Evolutionary conservation across 2,329 filamentous ascomycete genomes (phyloP).

Genomic region (Aspergillus neoniger): DNA sequence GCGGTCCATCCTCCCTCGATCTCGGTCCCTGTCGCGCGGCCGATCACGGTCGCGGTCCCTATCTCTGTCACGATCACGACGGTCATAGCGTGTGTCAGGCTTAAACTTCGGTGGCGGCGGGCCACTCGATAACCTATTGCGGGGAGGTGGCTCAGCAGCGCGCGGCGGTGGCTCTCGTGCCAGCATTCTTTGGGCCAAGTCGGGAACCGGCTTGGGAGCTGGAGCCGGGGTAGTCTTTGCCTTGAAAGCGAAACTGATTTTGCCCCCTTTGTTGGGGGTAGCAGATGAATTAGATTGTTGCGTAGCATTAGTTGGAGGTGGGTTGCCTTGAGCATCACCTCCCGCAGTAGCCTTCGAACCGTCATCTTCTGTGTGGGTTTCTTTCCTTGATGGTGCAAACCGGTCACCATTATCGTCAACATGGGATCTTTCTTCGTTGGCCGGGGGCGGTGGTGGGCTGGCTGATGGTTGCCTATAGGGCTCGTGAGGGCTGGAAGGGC

Average conservation of each 20-base stretch:
- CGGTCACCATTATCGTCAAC: conserved; percentile 61
- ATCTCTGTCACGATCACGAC: conserved; percentile 44
- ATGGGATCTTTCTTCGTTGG: conserved; percentile 36
- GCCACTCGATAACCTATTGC: conserved; percentile 42
- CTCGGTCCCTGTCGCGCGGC: conserved; percentile 33
- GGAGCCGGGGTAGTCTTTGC: conserved; percentile 65
- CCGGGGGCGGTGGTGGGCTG: conserved; percentile 31
- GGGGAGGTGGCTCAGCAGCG: conserved; percentile 32
- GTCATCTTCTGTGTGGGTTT: conserved; percentile 66
- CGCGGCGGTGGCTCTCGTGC: conserved; percentile 42
- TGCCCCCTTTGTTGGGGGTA: conserved; percentile 59
- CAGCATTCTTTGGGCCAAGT: conserved; percentile 52
- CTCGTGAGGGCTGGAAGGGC: conserved; percentile 44
- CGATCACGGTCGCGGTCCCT: conserved; percentile 42
- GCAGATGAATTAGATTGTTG: conserved; percentile 58
- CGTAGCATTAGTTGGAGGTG: conserved; percentile 53
- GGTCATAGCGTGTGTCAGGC: conserved; percentile 44
- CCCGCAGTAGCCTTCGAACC: conserved; percentile 50
- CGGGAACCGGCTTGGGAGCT: conserved; percentile 54
- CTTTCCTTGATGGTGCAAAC: conserved; percentile 62
- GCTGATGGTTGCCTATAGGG: conserved; percentile 38
- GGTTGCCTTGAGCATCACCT: conserved; percentile 48
- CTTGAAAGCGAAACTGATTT: conserved; percentile 95
- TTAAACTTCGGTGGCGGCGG: conserved; percentile 43
- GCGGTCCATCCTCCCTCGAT: conserved; percentile 36